phyloP scores from a whole-genome alignment of 345 rosid genomes.

The Brassica cretica region DNA sequence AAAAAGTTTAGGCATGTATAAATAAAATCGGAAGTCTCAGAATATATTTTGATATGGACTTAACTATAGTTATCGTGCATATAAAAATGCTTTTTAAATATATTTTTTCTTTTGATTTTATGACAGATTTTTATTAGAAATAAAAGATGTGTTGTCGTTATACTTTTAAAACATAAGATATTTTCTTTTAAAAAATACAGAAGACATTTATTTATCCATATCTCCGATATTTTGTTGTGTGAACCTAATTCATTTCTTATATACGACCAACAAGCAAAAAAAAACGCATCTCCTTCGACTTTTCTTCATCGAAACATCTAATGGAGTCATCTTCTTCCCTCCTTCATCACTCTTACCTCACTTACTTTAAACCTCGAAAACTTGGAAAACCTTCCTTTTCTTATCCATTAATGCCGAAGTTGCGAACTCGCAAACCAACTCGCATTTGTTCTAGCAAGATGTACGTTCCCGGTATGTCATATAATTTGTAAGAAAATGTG shows the following conservation, averaged over 20 bases:
- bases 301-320: constrained; percentile 1
- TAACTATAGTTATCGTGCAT: too few species aligned
- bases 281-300: background rate
- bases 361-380: constrained; percentile 30
- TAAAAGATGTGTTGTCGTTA: background rate
- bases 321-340: background rate
- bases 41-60: too few species aligned
- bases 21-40: too few species aligned
- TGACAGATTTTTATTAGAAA: background rate
- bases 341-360: constrained; percentile 28
- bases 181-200: background rate
- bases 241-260: constrained; percentile 5
- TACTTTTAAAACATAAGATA: background rate
- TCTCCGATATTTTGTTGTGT: constrained; percentile 1
- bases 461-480: constrained; percentile 39
- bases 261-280: background rate
- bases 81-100: too few species aligned
- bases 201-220: background rate
- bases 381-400: constrained; percentile 4
- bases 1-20: too few species aligned
- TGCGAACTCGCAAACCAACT: constrained; percentile 16
- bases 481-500: background rate
- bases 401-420: background rate
- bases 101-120: too few species aligned
- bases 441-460: constrained; percentile 37